Evolutionary conservation across 2,329 filamentous ascomycete species (phyloP).

Genomic region (Laburnicola sp.): DNA sequence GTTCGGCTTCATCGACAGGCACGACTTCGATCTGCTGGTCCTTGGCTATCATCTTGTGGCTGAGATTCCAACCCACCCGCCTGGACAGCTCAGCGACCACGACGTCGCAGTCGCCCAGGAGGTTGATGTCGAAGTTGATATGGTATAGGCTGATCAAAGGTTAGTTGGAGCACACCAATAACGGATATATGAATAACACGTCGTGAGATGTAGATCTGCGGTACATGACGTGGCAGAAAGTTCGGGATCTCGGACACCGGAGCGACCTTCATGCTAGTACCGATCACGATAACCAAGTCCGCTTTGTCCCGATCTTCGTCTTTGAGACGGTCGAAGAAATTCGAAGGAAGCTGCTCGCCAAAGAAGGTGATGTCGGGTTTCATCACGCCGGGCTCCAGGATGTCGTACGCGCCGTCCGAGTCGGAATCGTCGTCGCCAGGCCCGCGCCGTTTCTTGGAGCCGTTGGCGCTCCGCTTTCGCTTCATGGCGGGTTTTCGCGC

Average conservation of each 20-base stretch:
- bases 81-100: conserved; percentile 85
- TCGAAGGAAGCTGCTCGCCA: conserved; percentile 82
- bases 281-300: conserved; percentile 93
- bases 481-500: conserved; percentile 54
- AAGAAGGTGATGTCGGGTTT: conserved; percentile 99
- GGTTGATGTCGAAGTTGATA: conserved; percentile 93
- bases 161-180: conserved; percentile 6
- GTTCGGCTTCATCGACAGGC: conserved; percentile 34
- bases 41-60: conserved; percentile 80
- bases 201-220: conserved; percentile 90
- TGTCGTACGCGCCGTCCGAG: conserved; percentile 64
- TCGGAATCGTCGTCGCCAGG: conserved; percentile 58
- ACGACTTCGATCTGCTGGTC: conserved; percentile 64
- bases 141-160: conserved; percentile 65
- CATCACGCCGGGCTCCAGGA: conserved; percentile 77
- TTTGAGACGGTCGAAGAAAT: conserved; percentile 80
- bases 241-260: conserved; percentile 91
- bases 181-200: conserved; percentile 44
- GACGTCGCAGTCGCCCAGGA: conserved; percentile 92
- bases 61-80: conserved; percentile 76
- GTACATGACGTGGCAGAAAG: conserved; percentile 75
- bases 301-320: conserved; percentile 76
- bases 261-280: conserved; percentile 92
- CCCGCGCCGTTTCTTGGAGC: conserved; percentile 53
- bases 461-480: conserved; percentile 57